These are phyloP conservation scores for Trypanosoma rangeli DNA, from an alignment of 208 protist genomes.

Conservation along the genomic window DNA sequence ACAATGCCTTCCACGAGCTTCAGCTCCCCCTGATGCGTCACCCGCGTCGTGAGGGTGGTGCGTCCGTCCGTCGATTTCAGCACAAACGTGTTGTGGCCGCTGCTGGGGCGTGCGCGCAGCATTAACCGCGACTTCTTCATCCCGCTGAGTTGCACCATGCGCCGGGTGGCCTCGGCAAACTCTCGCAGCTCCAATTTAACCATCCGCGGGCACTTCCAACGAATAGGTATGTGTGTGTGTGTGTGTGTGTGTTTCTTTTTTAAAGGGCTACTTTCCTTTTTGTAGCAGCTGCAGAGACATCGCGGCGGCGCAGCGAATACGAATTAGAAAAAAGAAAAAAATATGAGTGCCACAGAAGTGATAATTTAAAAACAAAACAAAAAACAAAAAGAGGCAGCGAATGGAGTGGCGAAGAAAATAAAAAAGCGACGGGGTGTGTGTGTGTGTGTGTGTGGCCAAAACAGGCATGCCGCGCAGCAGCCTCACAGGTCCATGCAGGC, in stretches of 20 bases:
- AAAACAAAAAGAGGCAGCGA: conserved; percentile 7
- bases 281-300: neutral
- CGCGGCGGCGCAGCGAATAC: neutral
- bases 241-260: neutral
- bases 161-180: conserved; percentile 52
- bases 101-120: conserved; percentile 58
- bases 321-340: neutral
- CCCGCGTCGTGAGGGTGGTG: conserved; percentile 59
- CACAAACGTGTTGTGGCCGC: conserved; percentile 41
- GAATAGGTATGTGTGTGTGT: neutral
- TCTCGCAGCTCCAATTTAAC: conserved; percentile 63
- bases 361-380: conserved; percentile 10
- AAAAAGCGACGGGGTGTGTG: too few relatives aligned
- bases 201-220: conserved; percentile 1
- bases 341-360: neutral
- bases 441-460: too few relatives aligned
- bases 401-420: neutral
- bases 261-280: neutral
- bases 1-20: conserved; percentile 62
- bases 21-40: conserved; percentile 60
- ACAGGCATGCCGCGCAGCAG: too few relatives aligned
- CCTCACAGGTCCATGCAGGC: too few relatives aligned
- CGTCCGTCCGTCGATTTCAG: conserved; percentile 71
- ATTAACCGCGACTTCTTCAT: conserved; percentile 67
- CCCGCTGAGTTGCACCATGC: conserved; percentile 57